A percentile compares a stretch with the other conserved stretches of the same genome.
Evolutionary conservation across 257 asterid species (phyloP).

Genomic region (Marsdenia floribunda): DNA sequence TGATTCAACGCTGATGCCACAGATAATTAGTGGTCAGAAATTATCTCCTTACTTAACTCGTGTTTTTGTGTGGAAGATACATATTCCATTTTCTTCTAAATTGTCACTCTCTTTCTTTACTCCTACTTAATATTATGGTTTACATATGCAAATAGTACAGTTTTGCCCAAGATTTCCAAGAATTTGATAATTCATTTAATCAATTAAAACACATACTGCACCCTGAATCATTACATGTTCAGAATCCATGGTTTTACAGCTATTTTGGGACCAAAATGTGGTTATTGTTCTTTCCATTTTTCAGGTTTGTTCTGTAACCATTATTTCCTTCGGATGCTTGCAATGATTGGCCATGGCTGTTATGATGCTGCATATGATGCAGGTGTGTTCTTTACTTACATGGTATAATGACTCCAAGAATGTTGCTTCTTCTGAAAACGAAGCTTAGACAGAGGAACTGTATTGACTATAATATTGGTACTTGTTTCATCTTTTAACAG

Average conservation of each 20-base stretch:
- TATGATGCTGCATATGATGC: slow-evolving; percentile 52
- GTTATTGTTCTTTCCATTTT: background rate
- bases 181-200: background rate
- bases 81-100: background rate
- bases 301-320: slow-evolving; percentile 84
- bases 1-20: background rate
- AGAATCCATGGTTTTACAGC: background rate
- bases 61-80: background rate
- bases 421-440: background rate
- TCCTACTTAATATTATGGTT: background rate
- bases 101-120: background rate
- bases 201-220: background rate
- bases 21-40: background rate
- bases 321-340: slow-evolving; percentile 87
- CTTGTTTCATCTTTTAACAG: background rate
- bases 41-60: background rate
- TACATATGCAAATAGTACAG: background rate
- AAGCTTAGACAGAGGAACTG: background rate
- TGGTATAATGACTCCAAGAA: background rate
- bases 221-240: background rate
- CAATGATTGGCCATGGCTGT: slow-evolving; percentile 61
- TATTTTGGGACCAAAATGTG: too few relatives aligned
- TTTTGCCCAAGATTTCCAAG: background rate
- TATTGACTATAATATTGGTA: background rate
- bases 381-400: slow-evolving; percentile 32